phyloP scores from a whole-genome alignment of 1,284 basidiomycete genomes.

The Leccinum pachyderme region DNA sequence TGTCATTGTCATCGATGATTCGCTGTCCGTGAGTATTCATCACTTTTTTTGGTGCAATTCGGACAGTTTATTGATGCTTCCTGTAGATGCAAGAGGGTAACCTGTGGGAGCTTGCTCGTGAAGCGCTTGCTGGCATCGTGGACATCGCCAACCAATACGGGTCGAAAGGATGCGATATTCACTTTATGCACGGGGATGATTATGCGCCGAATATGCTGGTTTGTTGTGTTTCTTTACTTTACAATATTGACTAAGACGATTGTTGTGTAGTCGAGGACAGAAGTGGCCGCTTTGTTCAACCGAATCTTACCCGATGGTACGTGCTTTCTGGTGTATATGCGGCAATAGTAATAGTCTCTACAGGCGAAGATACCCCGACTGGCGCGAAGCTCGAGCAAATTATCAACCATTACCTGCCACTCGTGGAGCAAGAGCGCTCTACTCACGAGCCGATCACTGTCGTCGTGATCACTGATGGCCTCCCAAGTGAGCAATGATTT shows the following conservation, averaged over 20 bases:
- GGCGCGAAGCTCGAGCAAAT: conserved; percentile 41
- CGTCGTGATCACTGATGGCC: conserved; percentile 50
- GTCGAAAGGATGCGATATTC: conserved; percentile 43
- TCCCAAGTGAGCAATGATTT: conserved; percentile 38
- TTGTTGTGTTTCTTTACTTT: background rate
- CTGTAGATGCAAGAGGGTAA: conserved; percentile 38
- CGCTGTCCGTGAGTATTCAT: conserved; percentile 37
- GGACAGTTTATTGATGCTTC: conserved; percentile 2
- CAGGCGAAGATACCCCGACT: conserved; percentile 44
- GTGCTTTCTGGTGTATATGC: background rate
- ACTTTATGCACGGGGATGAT: conserved; percentile 42
- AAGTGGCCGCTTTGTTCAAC: conserved; percentile 32
- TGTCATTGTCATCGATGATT: conserved; percentile 47
- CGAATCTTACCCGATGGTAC: conserved; percentile 32
- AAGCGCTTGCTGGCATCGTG: conserved; percentile 43
- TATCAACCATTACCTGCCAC: conserved; percentile 39
- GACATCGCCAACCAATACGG: conserved; percentile 41
- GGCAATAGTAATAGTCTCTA: background rate
- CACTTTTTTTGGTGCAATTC: background rate
- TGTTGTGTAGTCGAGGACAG: conserved; percentile 19
- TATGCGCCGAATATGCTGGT: conserved; percentile 38
- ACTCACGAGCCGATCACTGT: conserved; percentile 43
- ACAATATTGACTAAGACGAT: background rate
- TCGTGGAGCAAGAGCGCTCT: conserved; percentile 35
- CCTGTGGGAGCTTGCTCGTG: conserved; percentile 40